Conservation (phyloP, 768 basidiomycete genomes). For the Sarcodon aspratus region DNA sequence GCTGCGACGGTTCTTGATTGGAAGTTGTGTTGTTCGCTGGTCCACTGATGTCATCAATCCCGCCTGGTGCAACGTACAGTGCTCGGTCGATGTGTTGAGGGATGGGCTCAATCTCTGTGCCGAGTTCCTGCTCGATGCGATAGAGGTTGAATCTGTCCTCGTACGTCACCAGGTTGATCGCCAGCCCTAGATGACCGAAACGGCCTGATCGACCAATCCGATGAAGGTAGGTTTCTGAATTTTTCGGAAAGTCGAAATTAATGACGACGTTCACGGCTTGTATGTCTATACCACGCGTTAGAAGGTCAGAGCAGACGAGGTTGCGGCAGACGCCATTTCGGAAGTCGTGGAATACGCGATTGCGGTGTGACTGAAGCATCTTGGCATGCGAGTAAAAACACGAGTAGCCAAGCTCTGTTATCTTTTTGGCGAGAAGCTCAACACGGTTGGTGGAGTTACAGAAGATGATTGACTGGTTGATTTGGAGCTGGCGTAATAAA, state of each 20-base stretch:
- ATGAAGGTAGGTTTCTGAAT: conserved; percentile 97
- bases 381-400: conserved; percentile 99
- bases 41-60: conserved; percentile 5
- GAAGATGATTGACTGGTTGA: conserved; percentile 99
- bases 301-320: conserved; percentile 94
- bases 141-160: conserved; percentile 98
- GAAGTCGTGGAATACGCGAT: conserved; percentile 99
- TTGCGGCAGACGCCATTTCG: conserved; percentile 97
- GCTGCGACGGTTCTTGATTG: conserved; percentile 27
- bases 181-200: conserved; percentile 93
- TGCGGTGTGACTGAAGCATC: conserved; percentile 98
- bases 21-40: conserved; percentile 23
- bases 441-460: conserved; percentile 99
- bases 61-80: conserved; percentile 79
- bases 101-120: conserved; percentile 95
- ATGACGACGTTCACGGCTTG: conserved; percentile 99
- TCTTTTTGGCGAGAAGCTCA: conserved; percentile 98
- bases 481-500: conserved; percentile 67
- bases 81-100: conserved; percentile 85
- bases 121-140: conserved; percentile 96
- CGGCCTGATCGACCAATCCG: conserved; percentile 97
- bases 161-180: conserved; percentile 96
- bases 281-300: conserved; percentile 98
- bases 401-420: conserved; percentile 97
- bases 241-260: conserved; percentile 99